A percentile compares a stretch with the other conserved stretches of the same genome.
Evolutionary conservation across 768 basidiomycete species (phyloP).

Genomic region (Calocera viscosa): DNA sequence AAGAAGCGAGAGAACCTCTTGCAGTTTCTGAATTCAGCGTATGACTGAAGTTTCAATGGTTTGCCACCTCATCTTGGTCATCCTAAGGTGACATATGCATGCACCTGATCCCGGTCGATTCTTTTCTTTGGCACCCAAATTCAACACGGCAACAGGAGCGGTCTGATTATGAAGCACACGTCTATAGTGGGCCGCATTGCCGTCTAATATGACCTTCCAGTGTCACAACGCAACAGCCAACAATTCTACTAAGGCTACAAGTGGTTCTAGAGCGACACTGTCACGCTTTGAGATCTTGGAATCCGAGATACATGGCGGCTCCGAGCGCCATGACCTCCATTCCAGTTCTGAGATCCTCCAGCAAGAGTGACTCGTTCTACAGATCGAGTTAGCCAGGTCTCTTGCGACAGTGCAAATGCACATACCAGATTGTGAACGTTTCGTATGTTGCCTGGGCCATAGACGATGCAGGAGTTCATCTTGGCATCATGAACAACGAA

Average conservation of each 20-base stretch:
- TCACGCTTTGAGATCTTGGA: neutral
- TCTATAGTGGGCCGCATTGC: too few species aligned
- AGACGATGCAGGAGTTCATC: constrained; percentile 9
- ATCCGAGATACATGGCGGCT: neutral
- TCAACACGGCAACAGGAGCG: too few species aligned
- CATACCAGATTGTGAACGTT: neutral
- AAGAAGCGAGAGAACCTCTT: constrained; percentile 42
- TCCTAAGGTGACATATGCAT: too few species aligned
- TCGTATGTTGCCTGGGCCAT: constrained; percentile 9
- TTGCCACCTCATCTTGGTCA: too few species aligned
- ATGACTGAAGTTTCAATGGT: constrained; percentile 21
- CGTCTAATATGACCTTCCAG: too few species aligned
- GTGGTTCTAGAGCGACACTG: neutral
- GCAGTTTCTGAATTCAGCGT: constrained; percentile 46
- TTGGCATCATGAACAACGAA: constrained; percentile 15
- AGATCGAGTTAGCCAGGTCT: neutral
- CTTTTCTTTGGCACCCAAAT: too few species aligned
- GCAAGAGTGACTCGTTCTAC: neutral
- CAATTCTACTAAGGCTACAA: neutral
- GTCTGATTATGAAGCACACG: too few species aligned
- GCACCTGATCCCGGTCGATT: too few species aligned
- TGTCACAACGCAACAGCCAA: neutral
- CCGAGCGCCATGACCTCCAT: constrained; percentile 2
- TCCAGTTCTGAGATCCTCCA: neutral
- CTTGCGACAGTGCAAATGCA: neutral